Evolutionary conservation across 768 basidiomycete genomes (phyloP), one percentile per base, ranked within the genome.

Genomic region (Leccinum truebloodii): DNA sequence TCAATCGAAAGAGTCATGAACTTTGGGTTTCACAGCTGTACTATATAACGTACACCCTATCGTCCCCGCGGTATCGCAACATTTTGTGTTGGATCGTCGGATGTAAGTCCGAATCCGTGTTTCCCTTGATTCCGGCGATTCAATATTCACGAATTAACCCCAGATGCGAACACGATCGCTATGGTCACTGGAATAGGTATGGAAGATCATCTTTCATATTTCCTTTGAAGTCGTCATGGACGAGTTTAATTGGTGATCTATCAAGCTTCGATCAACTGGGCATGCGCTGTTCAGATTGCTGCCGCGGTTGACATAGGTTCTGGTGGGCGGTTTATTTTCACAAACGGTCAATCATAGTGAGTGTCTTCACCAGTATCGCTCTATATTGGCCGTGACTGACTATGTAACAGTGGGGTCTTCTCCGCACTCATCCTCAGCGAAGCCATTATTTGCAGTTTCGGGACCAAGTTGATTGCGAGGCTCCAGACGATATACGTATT

Each of bases 201-300:
- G 63, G n/a, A 7, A 10, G n/a, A 18, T 5, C 35, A 5, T 4
- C 4, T 32, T 34, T 44, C 20, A 4, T 46, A 30, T 26, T 35
- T 12, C 22, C 46, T 50, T 50, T 44, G 44, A 44, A 44, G 44
- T 12, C 44, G 5, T 44, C n/a, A 12, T 44, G 10, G 10, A 44
- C n/a, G 44, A 6, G n/a, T 35, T 12, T 34, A 30, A 54, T 51
- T 6, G 0, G 51, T 52, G 18, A 16, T 54, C 62, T 73, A 39
- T 49, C 68, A 80, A 44, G 80, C 86, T 6, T 86, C 86, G 3
- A 78, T 87, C 34, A 84, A 85, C 60, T 90, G 86, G 86, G 85
- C 81, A 14, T 83, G 81, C 60, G 80, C 88, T 2, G 77, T 83
- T 4, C 84, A 86, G 68, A 76, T 90, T 16, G 81, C 84, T 75